Percentiles rank a stretch among this genome's conserved stretches.
Conservation (phyloP, 495 filamentous ascomycete species). For the Aspergillus ostianus region DNA sequence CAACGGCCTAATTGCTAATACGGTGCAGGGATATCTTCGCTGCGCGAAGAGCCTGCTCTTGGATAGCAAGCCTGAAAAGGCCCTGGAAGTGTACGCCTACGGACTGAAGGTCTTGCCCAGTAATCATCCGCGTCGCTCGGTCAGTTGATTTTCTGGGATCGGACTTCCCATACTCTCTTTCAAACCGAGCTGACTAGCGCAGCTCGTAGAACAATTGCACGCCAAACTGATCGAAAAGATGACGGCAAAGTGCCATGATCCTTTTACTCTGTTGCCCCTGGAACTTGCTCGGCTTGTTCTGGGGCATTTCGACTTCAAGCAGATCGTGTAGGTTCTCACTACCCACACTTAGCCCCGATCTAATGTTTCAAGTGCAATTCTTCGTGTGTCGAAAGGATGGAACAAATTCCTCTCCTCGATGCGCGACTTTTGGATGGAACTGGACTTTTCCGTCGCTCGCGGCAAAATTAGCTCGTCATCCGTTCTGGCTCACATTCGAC, state of each 20-base stretch:
- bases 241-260: constrained; percentile 38
- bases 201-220: constrained; percentile 45
- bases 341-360: background rate
- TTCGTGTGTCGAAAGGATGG: constrained; percentile 57
- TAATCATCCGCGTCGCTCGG: constrained; percentile 44
- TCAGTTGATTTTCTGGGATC: constrained; percentile 21
- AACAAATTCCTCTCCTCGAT: constrained; percentile 41
- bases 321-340: constrained; percentile 45
- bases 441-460: constrained; percentile 49
- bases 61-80: constrained; percentile 51
- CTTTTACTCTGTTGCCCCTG: constrained; percentile 45
- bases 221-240: constrained; percentile 41
- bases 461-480: constrained; percentile 38
- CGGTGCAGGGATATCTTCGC: constrained; percentile 60
- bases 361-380: constrained; percentile 34
- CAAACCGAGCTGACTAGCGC: constrained; percentile 7
- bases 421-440: constrained; percentile 46
- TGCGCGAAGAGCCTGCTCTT: constrained; percentile 59
- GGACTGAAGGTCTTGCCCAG: constrained; percentile 50
- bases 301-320: constrained; percentile 42
- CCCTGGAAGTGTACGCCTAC: constrained; percentile 60
- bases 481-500: constrained; percentile 43
- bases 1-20: background rate
- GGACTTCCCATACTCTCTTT: background rate
- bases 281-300: constrained; percentile 50